Evolutionary conservation across 768 basidiomycete species (phyloP).

Genomic region (Suillus placidus): DNA sequence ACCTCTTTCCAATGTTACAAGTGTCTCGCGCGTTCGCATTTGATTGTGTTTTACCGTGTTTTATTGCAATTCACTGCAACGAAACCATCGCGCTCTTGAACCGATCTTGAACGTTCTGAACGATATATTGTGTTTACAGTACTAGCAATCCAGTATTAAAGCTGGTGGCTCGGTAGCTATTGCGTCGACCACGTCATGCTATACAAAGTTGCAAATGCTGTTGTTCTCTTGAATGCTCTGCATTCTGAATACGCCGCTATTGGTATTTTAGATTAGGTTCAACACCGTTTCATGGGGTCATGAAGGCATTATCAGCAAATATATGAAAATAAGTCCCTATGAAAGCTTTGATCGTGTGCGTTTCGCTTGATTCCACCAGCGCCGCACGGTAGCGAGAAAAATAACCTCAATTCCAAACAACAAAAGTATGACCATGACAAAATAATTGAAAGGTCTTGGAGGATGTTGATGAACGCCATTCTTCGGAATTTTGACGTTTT

Average conservation of each 20-base stretch:
- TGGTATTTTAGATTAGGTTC: background rate
- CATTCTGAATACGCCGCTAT: background rate
- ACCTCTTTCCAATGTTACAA: too few relatives aligned
- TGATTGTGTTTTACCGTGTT: too few relatives aligned
- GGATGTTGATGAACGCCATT: constrained; percentile 39
- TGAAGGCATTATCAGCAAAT: background rate
- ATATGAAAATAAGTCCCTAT: background rate
- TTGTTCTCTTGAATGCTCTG: too few relatives aligned
- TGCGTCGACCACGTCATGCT: too few relatives aligned
- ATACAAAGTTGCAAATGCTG: too few relatives aligned
- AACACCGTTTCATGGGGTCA: background rate
- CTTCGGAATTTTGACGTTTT: constrained; percentile 67
- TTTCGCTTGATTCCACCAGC: constrained; percentile 67
- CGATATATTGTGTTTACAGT: too few relatives aligned
- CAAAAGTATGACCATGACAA: constrained; percentile 55
- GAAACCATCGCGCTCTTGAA: too few relatives aligned
- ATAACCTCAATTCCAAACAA: constrained; percentile 46
- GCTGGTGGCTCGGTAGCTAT: too few relatives aligned
- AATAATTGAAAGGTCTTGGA: constrained; percentile 49
- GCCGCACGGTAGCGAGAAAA: constrained; percentile 52
- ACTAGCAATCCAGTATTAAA: too few relatives aligned
- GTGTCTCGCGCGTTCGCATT: too few relatives aligned
- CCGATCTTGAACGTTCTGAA: too few relatives aligned
- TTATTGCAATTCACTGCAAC: too few relatives aligned
- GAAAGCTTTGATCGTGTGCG: constrained; percentile 31